These are phyloP conservation scores for Primulina tabacum DNA, from an alignment of 257 asterid species.

Conservation along the genomic window DNA sequence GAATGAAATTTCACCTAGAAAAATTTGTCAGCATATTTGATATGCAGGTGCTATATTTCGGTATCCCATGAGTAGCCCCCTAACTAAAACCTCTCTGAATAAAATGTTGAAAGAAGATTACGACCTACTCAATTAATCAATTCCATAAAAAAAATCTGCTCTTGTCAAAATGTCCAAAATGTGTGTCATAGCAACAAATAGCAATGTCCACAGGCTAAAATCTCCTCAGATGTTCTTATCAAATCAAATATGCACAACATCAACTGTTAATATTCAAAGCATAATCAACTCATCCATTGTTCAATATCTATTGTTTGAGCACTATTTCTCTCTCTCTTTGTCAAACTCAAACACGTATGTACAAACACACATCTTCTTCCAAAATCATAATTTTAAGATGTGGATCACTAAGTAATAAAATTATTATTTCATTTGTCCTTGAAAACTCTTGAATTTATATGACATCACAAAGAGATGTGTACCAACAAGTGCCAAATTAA, in stretches of 20 bases:
- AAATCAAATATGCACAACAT: not conserved
- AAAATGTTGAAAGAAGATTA: constrained; percentile 1
- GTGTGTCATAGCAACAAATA: not conserved
- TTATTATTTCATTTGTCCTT: not conserved
- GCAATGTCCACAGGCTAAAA: not conserved
- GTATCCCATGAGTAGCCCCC: constrained; percentile 3
- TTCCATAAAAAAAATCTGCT: not conserved
- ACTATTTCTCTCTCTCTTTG: not conserved
- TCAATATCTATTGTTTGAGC: not conserved
- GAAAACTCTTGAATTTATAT: not conserved
- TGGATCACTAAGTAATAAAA: not conserved
- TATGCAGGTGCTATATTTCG: not conserved
- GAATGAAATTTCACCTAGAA: constrained; percentile 15
- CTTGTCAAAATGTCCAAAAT: not conserved
- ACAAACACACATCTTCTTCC: not conserved
- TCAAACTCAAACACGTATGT: not conserved
- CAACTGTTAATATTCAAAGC: not conserved
- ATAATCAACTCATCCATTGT: not conserved
- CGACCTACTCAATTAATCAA: not conserved
- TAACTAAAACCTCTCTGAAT: not conserved
- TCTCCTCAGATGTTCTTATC: not conserved
- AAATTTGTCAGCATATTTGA: constrained; percentile 1
- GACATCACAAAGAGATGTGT: not conserved
- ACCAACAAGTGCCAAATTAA: not conserved
- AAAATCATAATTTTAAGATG: not conserved